Evolutionary conservation across 371 early-diverging fungal species (phyloP).

Genomic region (Apophysomyces ossiformis): DNA sequence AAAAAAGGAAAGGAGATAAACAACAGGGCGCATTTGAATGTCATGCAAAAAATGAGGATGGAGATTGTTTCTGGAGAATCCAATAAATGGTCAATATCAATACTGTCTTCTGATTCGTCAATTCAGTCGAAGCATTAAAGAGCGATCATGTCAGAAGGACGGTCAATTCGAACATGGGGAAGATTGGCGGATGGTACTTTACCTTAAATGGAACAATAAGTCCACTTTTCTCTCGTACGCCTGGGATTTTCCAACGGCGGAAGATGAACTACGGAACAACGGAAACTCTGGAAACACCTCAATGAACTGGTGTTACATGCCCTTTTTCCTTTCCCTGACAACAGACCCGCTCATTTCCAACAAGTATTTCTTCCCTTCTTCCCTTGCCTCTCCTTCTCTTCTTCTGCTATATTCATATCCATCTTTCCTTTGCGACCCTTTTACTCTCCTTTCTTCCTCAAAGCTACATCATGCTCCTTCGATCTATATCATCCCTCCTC

Average conservation of each 20-base stretch:
- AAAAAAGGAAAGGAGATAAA: too few species aligned
- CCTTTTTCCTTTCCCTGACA: constrained; percentile 5
- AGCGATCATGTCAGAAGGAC: background rate
- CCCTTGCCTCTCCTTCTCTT: too few species aligned
- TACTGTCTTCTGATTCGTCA: background rate
- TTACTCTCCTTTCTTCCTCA: background rate
- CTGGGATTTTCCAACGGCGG: background rate
- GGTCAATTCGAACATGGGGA: background rate
- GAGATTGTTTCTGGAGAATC: too few species aligned
- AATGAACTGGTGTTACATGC: constrained; percentile 8
- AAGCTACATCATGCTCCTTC: background rate
- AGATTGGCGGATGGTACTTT: background rate
- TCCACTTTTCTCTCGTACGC: background rate
- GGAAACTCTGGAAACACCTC: constrained; percentile 4
- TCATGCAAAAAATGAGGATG: too few species aligned
- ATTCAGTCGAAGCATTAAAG: background rate
- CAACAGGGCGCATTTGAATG: too few species aligned
- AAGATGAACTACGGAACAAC: constrained; percentile 11
- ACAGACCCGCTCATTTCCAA: background rate
- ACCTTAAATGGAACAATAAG: constrained; percentile 6
- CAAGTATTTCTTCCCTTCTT: background rate
- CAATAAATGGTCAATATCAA: too few species aligned
- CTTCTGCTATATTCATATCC: background rate
- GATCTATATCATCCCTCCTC: background rate
- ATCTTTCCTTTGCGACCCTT: background rate